phyloP scores from a whole-genome alignment of 2,329 filamentous ascomycete genomes.

The Neopestalotiopsis sp. region DNA sequence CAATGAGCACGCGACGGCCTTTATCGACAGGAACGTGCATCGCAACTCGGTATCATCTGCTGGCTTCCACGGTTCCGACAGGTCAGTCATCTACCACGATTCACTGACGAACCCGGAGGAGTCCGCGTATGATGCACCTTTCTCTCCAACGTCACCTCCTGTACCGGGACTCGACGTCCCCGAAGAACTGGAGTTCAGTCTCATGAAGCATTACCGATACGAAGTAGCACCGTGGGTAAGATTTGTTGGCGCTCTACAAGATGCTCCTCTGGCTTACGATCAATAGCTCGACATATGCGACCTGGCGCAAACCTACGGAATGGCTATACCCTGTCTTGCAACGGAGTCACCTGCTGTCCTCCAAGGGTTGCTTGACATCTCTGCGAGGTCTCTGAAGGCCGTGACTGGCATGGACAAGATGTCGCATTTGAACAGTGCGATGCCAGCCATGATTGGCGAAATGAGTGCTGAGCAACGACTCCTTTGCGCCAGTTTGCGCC shows the following conservation, averaged over 20 bases:
- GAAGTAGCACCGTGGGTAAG: slow-evolving; percentile 50
- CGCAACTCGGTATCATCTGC: background rate
- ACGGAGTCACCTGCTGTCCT: slow-evolving; percentile 30
- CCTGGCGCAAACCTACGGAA: slow-evolving; percentile 44
- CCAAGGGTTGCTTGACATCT: slow-evolving; percentile 30
- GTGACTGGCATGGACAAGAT: background rate
- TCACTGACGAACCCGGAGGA: background rate
- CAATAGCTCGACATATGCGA: slow-evolving; percentile 48
- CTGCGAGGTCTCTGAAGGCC: background rate
- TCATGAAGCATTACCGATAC: slow-evolving; percentile 50
- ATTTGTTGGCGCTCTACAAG: background rate
- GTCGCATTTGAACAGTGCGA: background rate
- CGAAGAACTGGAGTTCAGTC: slow-evolving; percentile 28
- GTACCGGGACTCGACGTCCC: slow-evolving; percentile 4
- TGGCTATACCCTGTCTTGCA: slow-evolving; percentile 38
- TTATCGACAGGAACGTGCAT: slow-evolving; percentile 6
- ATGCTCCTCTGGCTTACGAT: background rate
- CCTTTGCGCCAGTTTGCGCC: background rate
- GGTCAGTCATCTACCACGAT: background rate
- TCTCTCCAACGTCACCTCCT: background rate
- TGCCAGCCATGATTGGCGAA: background rate
- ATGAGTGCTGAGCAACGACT: background rate
- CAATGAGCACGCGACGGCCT: slow-evolving; percentile 23
- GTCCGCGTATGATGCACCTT: background rate
- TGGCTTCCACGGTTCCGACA: background rate